phyloP scores from a whole-genome alignment of 352 stramenopile genomes.

The Phytophthora agathidicida region DNA sequence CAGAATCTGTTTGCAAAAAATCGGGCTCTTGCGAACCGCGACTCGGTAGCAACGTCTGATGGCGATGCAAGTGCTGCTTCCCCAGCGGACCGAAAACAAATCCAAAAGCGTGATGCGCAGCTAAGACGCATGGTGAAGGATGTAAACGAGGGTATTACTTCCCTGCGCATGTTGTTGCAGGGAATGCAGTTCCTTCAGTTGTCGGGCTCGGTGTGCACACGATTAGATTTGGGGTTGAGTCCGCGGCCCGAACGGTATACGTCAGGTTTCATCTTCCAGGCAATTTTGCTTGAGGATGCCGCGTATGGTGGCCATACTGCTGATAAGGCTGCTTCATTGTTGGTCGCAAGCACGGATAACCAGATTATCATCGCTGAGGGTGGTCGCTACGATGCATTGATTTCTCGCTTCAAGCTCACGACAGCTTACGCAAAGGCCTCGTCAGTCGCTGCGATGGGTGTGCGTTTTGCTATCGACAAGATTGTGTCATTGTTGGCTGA shows the following conservation, averaged over 20 bases:
- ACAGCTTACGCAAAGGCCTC: constrained; percentile 76
- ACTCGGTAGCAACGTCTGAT: constrained; percentile 16
- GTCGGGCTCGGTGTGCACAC: constrained; percentile 60
- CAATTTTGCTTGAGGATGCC: constrained; percentile 56
- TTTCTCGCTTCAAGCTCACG: constrained; percentile 87
- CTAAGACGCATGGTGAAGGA: constrained; percentile 76
- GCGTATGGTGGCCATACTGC: constrained; percentile 17
- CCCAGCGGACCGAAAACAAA: constrained; percentile 50
- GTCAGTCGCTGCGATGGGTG: constrained; percentile 76
- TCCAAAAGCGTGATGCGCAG: constrained; percentile 69
- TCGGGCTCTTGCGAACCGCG: constrained; percentile 26
- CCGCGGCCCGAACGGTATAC: constrained; percentile 78
- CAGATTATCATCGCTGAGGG: constrained; percentile 82
- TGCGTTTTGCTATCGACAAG: constrained; percentile 88
- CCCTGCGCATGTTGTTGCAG: constrained; percentile 69
- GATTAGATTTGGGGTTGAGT: constrained; percentile 80
- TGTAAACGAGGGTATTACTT: constrained; percentile 64
- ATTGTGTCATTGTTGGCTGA: constrained; percentile 78
- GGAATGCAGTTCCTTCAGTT: constrained; percentile 74
- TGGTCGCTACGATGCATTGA: constrained; percentile 79
- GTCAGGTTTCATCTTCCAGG: constrained; percentile 87
- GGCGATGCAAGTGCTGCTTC: constrained; percentile 18
- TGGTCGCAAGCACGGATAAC: constrained; percentile 44
- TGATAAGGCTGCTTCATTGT: constrained; percentile 26
- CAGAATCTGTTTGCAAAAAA: constrained; percentile 65